Evolutionary conservation across 768 basidiomycete genomes (phyloP).

Genomic region (Erythrobasidium yunnanense): DNA sequence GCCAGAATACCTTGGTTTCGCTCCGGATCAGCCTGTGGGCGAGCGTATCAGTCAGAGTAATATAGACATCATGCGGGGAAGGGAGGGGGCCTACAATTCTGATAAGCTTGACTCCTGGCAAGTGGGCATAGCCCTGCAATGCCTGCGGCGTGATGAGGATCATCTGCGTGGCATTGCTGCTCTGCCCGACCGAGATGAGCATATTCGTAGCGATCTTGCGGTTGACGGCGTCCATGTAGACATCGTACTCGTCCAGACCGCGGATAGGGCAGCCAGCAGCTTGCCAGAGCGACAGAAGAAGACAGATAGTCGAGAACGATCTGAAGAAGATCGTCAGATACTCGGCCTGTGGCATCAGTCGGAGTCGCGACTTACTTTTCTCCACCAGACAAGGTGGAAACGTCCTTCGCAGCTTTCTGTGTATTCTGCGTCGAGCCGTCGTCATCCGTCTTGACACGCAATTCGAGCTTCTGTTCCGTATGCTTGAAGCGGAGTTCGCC

Average conservation of each 20-base stretch:
- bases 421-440: slow-evolving; percentile 25
- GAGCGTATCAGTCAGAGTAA: background rate
- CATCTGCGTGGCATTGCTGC: slow-evolving; percentile 79
- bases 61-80: no score
- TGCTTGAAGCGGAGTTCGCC: slow-evolving; percentile 64
- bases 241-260: slow-evolving; percentile 97
- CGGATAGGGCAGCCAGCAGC: slow-evolving; percentile 85
- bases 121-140: slow-evolving; percentile 45
- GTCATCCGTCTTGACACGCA: slow-evolving; percentile 38
- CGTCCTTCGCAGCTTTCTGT: no score
- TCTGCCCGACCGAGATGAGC: slow-evolving; percentile 69
- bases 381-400: slow-evolving; percentile 35
- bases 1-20: slow-evolving; percentile 5
- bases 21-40: slow-evolving; percentile 19
- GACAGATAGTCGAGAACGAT: slow-evolving; percentile 88
- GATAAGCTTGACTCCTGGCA: background rate
- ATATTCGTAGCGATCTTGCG: slow-evolving; percentile 87
- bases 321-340: slow-evolving; percentile 82
- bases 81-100: background rate
- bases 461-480: slow-evolving; percentile 57
- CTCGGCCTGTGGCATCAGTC: no score
- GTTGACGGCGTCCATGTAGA: slow-evolving; percentile 59
- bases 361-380: slow-evolving; percentile 64
- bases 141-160: slow-evolving; percentile 73
- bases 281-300: slow-evolving; percentile 91